Conservation (phyloP, 2,329 filamentous ascomycete genomes). For the Botryotinia narcissicola region DNA sequence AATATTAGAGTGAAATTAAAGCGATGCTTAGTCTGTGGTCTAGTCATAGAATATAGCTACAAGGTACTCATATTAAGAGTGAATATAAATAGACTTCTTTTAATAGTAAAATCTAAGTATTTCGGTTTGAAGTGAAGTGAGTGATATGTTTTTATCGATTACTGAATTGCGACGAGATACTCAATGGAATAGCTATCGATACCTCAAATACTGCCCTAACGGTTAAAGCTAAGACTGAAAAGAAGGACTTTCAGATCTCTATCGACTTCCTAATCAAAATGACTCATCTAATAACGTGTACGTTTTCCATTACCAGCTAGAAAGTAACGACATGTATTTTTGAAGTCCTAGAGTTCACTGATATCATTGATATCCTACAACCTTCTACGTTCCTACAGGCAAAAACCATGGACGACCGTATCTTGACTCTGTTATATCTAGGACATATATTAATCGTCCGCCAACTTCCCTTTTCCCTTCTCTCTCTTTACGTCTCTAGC, state of each 20-base stretch:
- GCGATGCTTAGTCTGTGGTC: not conserved
- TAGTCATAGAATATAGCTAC: not conserved
- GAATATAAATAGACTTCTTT: not conserved
- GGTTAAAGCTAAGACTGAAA: not conserved
- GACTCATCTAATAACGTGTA: not conserved
- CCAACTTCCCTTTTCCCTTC: not conserved
- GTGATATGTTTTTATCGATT: not conserved
- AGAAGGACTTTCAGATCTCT: not conserved
- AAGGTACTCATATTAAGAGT: slow-evolving; percentile 10
- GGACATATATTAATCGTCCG: not conserved
- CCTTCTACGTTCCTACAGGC: too few species aligned
- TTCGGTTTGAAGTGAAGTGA: not conserved
- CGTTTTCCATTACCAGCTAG: not conserved
- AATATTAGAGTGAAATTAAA: not conserved
- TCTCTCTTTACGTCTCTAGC: not conserved
- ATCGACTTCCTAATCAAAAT: not conserved
- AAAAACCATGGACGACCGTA: not conserved
- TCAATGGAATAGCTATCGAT: not conserved
- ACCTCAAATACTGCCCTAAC: not conserved
- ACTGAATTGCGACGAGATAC: not conserved
- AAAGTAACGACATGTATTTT: not conserved
- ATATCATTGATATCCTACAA: not conserved
- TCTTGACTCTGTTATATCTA: not conserved
- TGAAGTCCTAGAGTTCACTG: not conserved
- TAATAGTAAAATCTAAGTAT: not conserved